phyloP scores from a whole-genome alignment of 2,329 filamentous ascomycete genomes.

The Xylariaceae sp. region DNA sequence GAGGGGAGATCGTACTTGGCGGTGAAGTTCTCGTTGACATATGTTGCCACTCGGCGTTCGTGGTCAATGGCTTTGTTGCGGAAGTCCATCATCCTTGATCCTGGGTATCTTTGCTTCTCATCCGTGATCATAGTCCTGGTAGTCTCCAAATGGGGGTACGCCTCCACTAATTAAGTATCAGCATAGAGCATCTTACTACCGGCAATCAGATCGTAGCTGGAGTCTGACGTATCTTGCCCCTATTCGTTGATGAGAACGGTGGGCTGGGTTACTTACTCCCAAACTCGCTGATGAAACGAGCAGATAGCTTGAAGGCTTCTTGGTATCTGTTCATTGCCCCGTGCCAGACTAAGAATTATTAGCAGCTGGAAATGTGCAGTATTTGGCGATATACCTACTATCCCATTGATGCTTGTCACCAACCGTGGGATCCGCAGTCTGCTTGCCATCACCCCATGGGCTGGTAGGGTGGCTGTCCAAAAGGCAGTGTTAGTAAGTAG shows the following conservation, averaged over 20 bases:
- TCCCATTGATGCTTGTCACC: conserved; percentile 84
- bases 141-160: conserved; percentile 70
- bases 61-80: conserved; percentile 79
- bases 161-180: conserved; percentile 50
- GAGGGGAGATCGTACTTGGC: conserved; percentile 40
- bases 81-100: conserved; percentile 71
- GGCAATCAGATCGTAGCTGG: neutral
- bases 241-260: neutral
- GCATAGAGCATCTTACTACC: neutral
- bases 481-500: neutral
- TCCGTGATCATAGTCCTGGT: conserved; percentile 61
- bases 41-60: conserved; percentile 68
- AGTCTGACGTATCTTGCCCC: neutral
- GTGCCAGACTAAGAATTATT: conserved; percentile 59
- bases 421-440: conserved; percentile 62
- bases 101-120: conserved; percentile 53
- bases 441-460: conserved; percentile 66
- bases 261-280: conserved; percentile 44
- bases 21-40: conserved; percentile 71
- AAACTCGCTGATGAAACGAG: conserved; percentile 77
- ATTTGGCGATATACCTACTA: conserved; percentile 31
- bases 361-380: neutral
- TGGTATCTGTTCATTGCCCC: conserved; percentile 74
- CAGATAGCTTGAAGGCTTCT: conserved; percentile 64
- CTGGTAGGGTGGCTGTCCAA: conserved; percentile 58